Base-by-base conservation (phyloP, 2,329 filamentous ascomycete genomes). In the Tolypocladium capitatum region DNA sequence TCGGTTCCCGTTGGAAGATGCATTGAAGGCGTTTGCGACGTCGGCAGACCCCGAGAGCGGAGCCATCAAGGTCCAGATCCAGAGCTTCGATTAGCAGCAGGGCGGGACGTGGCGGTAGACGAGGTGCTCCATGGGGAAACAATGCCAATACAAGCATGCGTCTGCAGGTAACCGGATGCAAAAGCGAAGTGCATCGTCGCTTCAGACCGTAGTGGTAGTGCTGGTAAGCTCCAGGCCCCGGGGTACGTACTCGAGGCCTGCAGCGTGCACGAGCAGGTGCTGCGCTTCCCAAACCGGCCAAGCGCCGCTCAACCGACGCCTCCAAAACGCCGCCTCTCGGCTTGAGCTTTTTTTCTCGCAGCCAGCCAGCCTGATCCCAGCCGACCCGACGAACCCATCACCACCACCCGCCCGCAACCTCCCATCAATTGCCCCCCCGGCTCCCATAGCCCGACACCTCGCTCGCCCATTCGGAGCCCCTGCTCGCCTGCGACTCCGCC, bases 41-140 rank as follows among this genome's bases (percentile, higher is more conserved):
- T 88, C 90, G 20, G 80, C 85, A 9, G 81, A 96, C 67, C 83
- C 88, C 35, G 89, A 84, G 73, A 94, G 86, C 46, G 90, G 91
- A 7, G 88, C 90, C n/a, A 96, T 97, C 68, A 97, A 97, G 75
- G 90, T 96, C 51, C 85, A 89, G 76, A 96, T 96, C 60, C 87
- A 90, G 73, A 88, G 78, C 59, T 55, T 77, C 20, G 42, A 48
- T 21, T 48, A 46, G 35, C 21, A 7, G 38, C 24, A 16, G 16
- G 24, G 16, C 38, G 8, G 4, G 24, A 18, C 38, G 3, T 28
- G 21, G 6, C n/a, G 24, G 24, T 2, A 18, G n/a, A 11, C 14
- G 16, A 28, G 6, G 9, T 24, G 4, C 9, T 10, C n/a, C 38
- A 10, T 16, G 13, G 7, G 0, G 5, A 27, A 21, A n/a, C n/a